Evolutionary conservation across 495 filamentous ascomycete genomes (phyloP).

Genomic region (Penicillium subrubescens): DNA sequence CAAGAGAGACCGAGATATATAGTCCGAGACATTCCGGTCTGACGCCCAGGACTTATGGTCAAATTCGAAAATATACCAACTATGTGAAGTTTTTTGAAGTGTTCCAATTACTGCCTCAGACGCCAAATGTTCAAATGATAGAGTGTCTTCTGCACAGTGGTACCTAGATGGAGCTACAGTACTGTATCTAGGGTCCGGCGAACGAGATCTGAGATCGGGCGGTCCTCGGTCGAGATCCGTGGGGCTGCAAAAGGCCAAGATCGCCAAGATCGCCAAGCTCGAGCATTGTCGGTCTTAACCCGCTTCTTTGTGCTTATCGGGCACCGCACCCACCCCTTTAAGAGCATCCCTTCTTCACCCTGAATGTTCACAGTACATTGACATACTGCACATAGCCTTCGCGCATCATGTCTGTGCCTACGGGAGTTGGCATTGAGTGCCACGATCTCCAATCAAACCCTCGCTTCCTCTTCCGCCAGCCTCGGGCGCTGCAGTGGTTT

Average conservation of each 20-base stretch:
- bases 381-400: not conserved
- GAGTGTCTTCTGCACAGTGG: no score
- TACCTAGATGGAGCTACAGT: not conserved
- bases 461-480: constrained; percentile 39
- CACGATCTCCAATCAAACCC: constrained; percentile 23
- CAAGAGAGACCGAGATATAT: no score
- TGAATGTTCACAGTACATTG: not conserved
- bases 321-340: not conserved
- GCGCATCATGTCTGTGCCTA: not conserved
- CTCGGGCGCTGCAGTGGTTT: constrained; percentile 45
- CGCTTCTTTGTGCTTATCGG: not conserved
- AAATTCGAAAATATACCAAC: no score
- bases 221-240: not conserved
- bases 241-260: not conserved
- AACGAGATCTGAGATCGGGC: not conserved
- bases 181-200: not conserved
- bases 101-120: no score
- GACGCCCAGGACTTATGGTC: no score
- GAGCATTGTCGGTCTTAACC: not conserved
- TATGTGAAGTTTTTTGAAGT: no score
- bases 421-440: constrained; percentile 15
- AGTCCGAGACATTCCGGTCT: no score
- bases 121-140: no score
- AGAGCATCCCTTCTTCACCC: not conserved
- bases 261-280: constrained; percentile 3